phyloP scores from a whole-genome alignment of 768 basidiomycete species.

The Suillus clintonianus region DNA sequence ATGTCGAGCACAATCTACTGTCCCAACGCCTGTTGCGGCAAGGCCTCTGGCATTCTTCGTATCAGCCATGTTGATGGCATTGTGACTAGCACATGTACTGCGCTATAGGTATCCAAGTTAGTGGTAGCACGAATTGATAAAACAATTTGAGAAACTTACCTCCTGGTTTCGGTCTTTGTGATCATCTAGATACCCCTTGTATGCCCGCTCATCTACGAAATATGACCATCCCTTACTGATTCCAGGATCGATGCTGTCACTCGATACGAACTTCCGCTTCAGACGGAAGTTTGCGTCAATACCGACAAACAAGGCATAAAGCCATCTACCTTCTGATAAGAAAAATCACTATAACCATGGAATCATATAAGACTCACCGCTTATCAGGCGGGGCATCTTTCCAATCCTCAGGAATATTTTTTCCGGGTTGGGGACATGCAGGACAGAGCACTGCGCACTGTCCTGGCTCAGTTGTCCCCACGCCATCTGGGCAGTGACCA shows the following conservation, averaged over 20 bases:
- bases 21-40: slow-evolving; percentile 29
- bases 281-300: slow-evolving; percentile 18
- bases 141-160: neutral
- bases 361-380: neutral
- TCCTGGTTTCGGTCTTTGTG: neutral
- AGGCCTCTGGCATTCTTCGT: slow-evolving; percentile 20
- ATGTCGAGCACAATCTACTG: slow-evolving; percentile 30
- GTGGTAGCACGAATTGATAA: neutral
- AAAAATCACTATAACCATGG: no score
- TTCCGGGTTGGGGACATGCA: slow-evolving; percentile 7
- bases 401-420: slow-evolving; percentile 6
- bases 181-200: slow-evolving; percentile 11
- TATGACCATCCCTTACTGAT: slow-evolving; percentile 22
- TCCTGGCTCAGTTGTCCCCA: neutral
- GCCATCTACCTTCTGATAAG: slow-evolving; percentile 1
- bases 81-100: slow-evolving; percentile 27
- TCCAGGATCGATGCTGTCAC: slow-evolving; percentile 15
- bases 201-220: slow-evolving; percentile 20
- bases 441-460: slow-evolving; percentile 3
- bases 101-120: neutral
- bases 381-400: neutral
- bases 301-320: neutral
- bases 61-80: slow-evolving; percentile 27
- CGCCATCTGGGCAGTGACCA: neutral
- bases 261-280: slow-evolving; percentile 16